A percentile compares a stretch with the other conserved stretches of the same genome.
phyloP scores from a whole-genome alignment of 768 basidiomycete species.

The Leccinum subtestaceum region DNA sequence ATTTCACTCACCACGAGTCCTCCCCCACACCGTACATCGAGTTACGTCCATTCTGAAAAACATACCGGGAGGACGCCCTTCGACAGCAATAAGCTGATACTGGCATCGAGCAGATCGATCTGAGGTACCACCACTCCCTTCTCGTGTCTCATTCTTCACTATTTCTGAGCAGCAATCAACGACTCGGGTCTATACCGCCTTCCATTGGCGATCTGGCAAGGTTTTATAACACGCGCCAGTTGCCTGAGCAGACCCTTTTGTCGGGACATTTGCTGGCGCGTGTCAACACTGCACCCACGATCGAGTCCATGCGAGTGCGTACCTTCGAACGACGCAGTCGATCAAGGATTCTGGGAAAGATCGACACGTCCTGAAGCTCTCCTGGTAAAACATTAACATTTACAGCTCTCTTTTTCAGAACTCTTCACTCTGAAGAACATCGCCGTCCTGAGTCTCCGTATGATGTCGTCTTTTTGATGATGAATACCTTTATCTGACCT shows the following conservation, averaged over 20 bases:
- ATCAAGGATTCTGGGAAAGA: slow-evolving; percentile 36
- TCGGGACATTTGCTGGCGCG: slow-evolving; percentile 31
- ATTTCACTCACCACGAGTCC: slow-evolving; percentile 12
- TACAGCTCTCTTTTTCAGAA: slow-evolving; percentile 3
- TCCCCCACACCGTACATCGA: slow-evolving; percentile 10
- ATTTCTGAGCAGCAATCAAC: slow-evolving; percentile 30
- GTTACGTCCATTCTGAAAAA: slow-evolving; percentile 31
- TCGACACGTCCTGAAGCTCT: slow-evolving; percentile 53
- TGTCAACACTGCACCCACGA: slow-evolving; percentile 34
- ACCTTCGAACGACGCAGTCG: slow-evolving; percentile 29
- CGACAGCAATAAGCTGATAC: slow-evolving; percentile 41
- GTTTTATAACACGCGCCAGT: slow-evolving; percentile 43
- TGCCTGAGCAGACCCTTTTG: slow-evolving; percentile 28
- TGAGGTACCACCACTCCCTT: neutral
- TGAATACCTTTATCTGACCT: slow-evolving; percentile 20
- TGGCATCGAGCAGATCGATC: slow-evolving; percentile 29
- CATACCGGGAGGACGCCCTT: slow-evolving; percentile 46
- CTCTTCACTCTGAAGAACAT: slow-evolving; percentile 56
- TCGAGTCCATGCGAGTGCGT: slow-evolving; percentile 19
- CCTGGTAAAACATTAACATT: too few species aligned
- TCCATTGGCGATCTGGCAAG: slow-evolving; percentile 45
- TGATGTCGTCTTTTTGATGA: slow-evolving; percentile 24
- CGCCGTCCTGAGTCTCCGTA: slow-evolving; percentile 63
- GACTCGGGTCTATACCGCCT: slow-evolving; percentile 49
- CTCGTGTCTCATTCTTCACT: slow-evolving; percentile 9